Evolutionary conservation across 345 rosid species (phyloP).

Genomic region (Murraya paniculata): DNA sequence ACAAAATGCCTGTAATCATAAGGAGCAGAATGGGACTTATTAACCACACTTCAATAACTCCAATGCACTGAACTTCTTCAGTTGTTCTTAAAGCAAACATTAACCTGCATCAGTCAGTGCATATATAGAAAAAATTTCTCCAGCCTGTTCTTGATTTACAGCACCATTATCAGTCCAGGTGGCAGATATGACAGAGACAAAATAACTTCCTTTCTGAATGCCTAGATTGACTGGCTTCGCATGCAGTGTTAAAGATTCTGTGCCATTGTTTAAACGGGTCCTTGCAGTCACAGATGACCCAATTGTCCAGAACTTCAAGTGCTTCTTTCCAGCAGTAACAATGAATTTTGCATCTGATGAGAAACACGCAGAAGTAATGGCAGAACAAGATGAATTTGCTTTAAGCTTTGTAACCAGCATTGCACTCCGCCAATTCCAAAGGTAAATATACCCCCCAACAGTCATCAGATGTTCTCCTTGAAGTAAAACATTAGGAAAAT

Average conservation of each 20-base stretch:
- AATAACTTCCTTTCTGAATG: conserved; percentile 59
- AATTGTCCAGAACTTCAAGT: conserved; percentile 70
- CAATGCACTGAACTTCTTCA: conserved; percentile 16
- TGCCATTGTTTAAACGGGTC: conserved; percentile 45
- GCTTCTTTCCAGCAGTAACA: conserved; percentile 78
- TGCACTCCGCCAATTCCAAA: conserved; percentile 77
- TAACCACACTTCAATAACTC: conserved; percentile 12
- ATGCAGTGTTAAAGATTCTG: conserved; percentile 33
- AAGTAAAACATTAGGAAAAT: conserved; percentile 2
- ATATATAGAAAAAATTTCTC: conserved; percentile 37
- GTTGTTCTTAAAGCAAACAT: conserved; percentile 12
- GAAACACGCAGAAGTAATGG: conserved; percentile 62
- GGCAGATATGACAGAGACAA: conserved; percentile 58
- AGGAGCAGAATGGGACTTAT: conserved; percentile 12
- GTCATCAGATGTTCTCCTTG: conserved; percentile 69
- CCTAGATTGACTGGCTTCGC: conserved; percentile 62
- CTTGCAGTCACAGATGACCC: conserved; percentile 50
- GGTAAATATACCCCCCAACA: conserved; percentile 79
- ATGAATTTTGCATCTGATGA: conserved; percentile 58
- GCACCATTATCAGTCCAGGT: conserved; percentile 16
- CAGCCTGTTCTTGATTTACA: conserved; percentile 31
- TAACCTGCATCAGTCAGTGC: conserved; percentile 73
- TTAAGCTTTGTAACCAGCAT: conserved; percentile 61
- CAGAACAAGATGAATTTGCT: conserved; percentile 59
- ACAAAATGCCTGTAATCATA: conserved; percentile 54